Conservation (phyloP, 306 rosid species). For the Lupinus albus region DNA sequence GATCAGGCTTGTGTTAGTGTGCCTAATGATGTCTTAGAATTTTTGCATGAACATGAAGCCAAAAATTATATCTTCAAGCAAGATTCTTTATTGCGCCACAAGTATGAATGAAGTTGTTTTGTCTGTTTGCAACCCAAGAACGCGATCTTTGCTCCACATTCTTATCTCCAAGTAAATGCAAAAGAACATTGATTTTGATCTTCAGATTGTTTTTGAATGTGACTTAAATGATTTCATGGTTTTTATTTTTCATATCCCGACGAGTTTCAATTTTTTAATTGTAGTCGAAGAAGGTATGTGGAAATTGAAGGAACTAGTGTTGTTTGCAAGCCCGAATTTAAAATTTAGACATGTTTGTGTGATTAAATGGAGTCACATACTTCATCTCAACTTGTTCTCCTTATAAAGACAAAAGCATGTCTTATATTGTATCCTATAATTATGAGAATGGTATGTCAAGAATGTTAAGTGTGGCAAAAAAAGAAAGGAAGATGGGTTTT, state of each 20-base stretch:
- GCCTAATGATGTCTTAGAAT: too few species aligned
- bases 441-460: background rate
- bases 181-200: too few species aligned
- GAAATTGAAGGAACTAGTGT: background rate
- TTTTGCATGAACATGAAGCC: too few species aligned
- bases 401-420: background rate
- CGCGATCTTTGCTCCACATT: background rate
- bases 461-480: slow-evolving; percentile 4
- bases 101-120: background rate
- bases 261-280: background rate
- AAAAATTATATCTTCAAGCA: too few species aligned
- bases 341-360: slow-evolving; percentile 27
- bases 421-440: slow-evolving; percentile 22
- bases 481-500: slow-evolving; percentile 12
- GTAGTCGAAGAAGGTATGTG: slow-evolving; percentile 3
- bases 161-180: background rate
- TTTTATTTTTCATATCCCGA: background rate
- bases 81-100: too few species aligned
- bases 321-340: background rate
- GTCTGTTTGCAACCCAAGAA: slow-evolving; percentile 14
- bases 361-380: background rate
- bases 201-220: slow-evolving; percentile 2
- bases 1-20: too few species aligned
- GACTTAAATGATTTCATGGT: background rate
- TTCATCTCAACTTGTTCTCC: slow-evolving; percentile 4